Base-by-base conservation (phyloP, 73 alveolate species). In the Breviolum minutum region DNA sequence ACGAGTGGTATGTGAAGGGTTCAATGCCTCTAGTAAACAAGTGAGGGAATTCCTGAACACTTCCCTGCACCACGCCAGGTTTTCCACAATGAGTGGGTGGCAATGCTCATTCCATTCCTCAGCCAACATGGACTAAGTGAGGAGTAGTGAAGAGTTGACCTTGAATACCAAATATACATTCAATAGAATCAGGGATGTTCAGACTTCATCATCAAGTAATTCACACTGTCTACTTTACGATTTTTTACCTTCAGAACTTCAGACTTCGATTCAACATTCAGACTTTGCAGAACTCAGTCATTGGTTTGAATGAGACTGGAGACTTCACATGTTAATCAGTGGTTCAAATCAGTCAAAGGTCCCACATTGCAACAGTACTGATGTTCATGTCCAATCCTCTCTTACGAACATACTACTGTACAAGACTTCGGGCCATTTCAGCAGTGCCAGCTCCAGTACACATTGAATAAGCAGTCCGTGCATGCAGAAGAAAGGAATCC, bases 31-130 rank as follows among this genome's bases (percentile, higher is more conserved):
- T 12, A 76, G 14, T 6, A 66, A 81, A 81, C 66, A 81, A n/a
- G 66, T 81, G 89, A 29, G 89, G 89, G 68, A 17, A 29, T 29
- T 81, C 89, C 88, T 64, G 12, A 66, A 6, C 14, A 81, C 89
- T 17, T 81, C 30, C 69, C 40, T 29, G 24, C 89, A 81, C 89
- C 89, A 81, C 68, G 32, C 27, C 26, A 81, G 70, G 68, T 81
- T 81, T 63, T 30, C 40, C 66, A 12, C 70, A 27, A 81, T 81
- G 66, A 81, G 62, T 8, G 68, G 62, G 89, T 81, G 89, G 24
- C 89, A 81, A 29, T 30, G 30, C 89, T 81, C 70, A 32, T 54
- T 81, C 89, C 89, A 81, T 27, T 81, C 89, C 89, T 81, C 19
- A 79, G 64, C 62, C 4, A 17, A 5, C 22, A 22, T 32, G 11